These are phyloP conservation scores for Orbilia ellipsospora DNA, from an alignment of 2,329 filamentous ascomycete genomes.

Conservation along the genomic window DNA sequence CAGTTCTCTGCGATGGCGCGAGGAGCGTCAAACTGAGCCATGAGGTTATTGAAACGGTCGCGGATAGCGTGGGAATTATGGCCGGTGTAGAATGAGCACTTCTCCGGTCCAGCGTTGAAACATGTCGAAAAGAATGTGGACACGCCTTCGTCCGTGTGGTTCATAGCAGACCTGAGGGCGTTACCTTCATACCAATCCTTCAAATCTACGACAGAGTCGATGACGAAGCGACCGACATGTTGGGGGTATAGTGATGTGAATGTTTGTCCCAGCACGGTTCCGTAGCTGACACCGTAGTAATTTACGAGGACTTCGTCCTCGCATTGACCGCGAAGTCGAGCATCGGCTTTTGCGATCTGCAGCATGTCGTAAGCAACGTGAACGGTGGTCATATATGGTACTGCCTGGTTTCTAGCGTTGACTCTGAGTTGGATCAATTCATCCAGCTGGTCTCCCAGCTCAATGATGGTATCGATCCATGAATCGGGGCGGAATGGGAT, in stretches of 20 bases:
- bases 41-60: conserved; percentile 56
- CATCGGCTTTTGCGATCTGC: conserved; percentile 48
- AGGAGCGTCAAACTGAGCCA: conserved; percentile 53
- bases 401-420: conserved; percentile 35
- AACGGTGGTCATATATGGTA: conserved; percentile 41
- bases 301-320: conserved; percentile 60
- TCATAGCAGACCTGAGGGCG: conserved; percentile 62
- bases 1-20: conserved; percentile 54
- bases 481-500: conserved; percentile 38
- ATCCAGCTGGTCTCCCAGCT: conserved; percentile 10
- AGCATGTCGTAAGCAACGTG: conserved; percentile 48
- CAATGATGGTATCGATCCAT: conserved; percentile 25
- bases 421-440: conserved; percentile 22
- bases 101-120: conserved; percentile 62
- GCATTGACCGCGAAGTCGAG: conserved; percentile 22
- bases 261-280: conserved; percentile 64
- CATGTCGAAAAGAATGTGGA: conserved; percentile 65
- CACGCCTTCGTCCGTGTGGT: conserved; percentile 65
- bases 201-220: conserved; percentile 66
- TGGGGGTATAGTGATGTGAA: conserved; percentile 64
- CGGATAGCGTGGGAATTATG: conserved; percentile 62
- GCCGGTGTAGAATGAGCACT: conserved; percentile 62
- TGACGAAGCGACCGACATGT: conserved; percentile 61
- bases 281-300: conserved; percentile 67
- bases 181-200: conserved; percentile 61